phyloP scores from a whole-genome alignment of 2,329 filamentous ascomycete genomes.

The Botryotinia convoluta region DNA sequence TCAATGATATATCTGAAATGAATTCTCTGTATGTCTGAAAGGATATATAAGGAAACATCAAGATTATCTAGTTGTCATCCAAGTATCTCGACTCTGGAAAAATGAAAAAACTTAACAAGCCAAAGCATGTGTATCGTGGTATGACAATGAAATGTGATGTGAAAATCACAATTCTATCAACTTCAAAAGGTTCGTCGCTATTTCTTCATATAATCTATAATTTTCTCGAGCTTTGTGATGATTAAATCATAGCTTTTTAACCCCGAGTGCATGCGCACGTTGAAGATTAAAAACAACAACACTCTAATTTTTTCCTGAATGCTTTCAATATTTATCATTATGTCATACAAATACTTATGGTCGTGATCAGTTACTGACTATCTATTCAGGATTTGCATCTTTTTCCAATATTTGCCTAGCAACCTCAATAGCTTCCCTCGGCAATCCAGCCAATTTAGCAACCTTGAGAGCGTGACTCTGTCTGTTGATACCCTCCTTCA shows the following conservation, averaged over 20 bases:
- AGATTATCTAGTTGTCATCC: constrained; percentile 30
- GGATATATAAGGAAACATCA: constrained; percentile 28
- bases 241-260: constrained; percentile 42
- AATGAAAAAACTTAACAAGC: constrained; percentile 25
- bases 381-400: constrained; percentile 45
- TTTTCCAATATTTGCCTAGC: constrained; percentile 46
- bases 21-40: constrained; percentile 23
- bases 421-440: constrained; percentile 66
- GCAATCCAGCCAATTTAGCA: constrained; percentile 80
- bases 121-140: constrained; percentile 20
- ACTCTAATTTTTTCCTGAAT: constrained; percentile 45
- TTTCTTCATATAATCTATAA: constrained; percentile 20
- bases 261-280: constrained; percentile 39
- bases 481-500: constrained; percentile 79
- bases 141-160: constrained; percentile 20
- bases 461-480: constrained; percentile 92
- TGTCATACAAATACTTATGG: constrained; percentile 46
- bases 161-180: constrained; percentile 13
- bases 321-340: constrained; percentile 22
- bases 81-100: constrained; percentile 32
- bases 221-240: constrained; percentile 37
- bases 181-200: constrained; percentile 30
- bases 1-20: constrained; percentile 31
- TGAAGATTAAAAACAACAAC: constrained; percentile 43
- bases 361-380: constrained; percentile 50